phyloP scores from a whole-genome alignment of 2,329 filamentous ascomycete genomes.

The Colletotrichum siamense region DNA sequence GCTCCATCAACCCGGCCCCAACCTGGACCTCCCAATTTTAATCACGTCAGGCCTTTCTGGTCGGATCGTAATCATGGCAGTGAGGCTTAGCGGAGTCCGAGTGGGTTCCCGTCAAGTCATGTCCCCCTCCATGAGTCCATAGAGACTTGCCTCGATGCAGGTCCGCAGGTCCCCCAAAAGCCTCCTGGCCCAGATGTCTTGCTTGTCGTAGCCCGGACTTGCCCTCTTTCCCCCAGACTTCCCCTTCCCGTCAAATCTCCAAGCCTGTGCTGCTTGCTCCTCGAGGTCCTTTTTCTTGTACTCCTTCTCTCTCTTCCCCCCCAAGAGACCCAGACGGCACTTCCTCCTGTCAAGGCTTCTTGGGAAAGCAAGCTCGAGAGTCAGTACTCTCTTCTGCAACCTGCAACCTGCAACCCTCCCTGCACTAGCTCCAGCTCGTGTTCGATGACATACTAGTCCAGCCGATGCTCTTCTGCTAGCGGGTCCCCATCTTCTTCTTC shows the following conservation, averaged over 20 bases:
- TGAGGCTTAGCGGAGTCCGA: conserved; percentile 21
- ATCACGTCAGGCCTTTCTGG: conserved; percentile 17
- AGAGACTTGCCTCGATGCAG: background rate
- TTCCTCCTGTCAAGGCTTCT: conserved; percentile 7
- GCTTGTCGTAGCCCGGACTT: background rate
- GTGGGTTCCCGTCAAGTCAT: conserved; percentile 20
- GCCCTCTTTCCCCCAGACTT: background rate
- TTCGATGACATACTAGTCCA: conserved; percentile 16
- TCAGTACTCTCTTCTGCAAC: background rate
- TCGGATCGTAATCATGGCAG: conserved; percentile 22
- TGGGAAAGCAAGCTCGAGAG: background rate
- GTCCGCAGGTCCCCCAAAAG: background rate
- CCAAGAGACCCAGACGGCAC: background rate
- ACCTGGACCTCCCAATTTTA: conserved; percentile 21
- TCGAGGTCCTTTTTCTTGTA: background rate
- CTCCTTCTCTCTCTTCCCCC: background rate
- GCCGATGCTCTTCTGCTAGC: conserved; percentile 7
- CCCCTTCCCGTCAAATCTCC: background rate
- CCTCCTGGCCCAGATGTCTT: conserved; percentile 1
- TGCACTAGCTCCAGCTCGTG: conserved; percentile 7
- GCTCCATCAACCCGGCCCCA: conserved; percentile 6
- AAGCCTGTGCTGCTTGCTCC: background rate
- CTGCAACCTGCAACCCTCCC: background rate
- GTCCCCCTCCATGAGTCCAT: background rate
- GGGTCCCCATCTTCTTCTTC: conserved; percentile 6